A percentile compares a stretch with the other conserved stretches of the same genome.
Evolutionary conservation across 352 stramenopile genomes (phyloP).

Genomic region (Globisporangium abappressorium): DNA sequence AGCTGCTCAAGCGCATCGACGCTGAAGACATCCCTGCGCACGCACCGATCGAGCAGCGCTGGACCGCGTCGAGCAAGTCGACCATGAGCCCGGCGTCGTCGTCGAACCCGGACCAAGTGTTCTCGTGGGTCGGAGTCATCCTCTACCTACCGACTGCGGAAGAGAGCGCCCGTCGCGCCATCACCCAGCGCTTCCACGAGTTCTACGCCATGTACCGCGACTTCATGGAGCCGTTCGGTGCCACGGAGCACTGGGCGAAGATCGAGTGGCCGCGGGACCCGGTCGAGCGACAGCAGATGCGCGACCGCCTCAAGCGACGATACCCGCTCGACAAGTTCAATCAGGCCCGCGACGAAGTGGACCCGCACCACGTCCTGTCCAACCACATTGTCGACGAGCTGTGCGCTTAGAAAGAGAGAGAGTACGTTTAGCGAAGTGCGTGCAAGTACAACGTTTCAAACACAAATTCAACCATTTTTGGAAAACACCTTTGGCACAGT

Average conservation of each 20-base stretch:
- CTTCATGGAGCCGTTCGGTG: constrained; percentile 87
- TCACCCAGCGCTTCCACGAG: constrained; percentile 90
- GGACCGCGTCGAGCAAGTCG: constrained; percentile 90
- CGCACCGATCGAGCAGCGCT: constrained; percentile 98
- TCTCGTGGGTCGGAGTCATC: constrained; percentile 98
- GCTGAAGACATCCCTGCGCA: constrained; percentile 91
- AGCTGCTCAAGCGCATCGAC: constrained; percentile 92
- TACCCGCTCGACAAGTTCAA: constrained; percentile 93
- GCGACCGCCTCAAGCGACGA: constrained; percentile 58
- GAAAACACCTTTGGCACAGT: neutral
- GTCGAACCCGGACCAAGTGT: constrained; percentile 61
- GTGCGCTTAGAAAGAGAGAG: constrained; percentile 26
- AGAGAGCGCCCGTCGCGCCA: constrained; percentile 50
- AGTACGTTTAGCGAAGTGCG: neutral
- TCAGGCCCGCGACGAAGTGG: constrained; percentile 79
- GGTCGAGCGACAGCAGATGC: constrained; percentile 49
- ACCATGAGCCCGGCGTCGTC: constrained; percentile 91
- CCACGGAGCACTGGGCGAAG: constrained; percentile 97
- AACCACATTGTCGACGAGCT: constrained; percentile 89
- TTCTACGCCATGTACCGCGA: constrained; percentile 91
- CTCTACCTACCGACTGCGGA: constrained; percentile 92
- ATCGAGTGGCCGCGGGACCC: constrained; percentile 85
- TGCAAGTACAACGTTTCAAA: neutral
- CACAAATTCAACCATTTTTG: neutral
- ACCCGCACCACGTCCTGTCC: constrained; percentile 92